These are phyloP conservation scores for Arabis hirsuta DNA, from an alignment of 345 rosid species.

Conservation along the genomic window DNA sequence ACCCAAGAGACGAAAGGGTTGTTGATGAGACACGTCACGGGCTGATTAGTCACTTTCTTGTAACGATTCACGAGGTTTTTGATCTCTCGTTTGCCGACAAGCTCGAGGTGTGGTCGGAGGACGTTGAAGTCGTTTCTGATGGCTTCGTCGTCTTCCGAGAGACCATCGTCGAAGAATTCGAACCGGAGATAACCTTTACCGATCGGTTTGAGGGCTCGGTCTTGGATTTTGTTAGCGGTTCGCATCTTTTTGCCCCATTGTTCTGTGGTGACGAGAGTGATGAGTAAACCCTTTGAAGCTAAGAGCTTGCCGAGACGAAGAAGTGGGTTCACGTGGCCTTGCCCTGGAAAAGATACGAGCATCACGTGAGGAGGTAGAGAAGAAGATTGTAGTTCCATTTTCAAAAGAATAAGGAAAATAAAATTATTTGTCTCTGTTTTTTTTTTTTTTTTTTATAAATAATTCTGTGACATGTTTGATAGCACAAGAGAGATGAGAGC, in stretches of 20 bases:
- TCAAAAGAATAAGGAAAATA: background rate
- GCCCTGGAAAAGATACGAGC: conserved; percentile 79
- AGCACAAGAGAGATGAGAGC: background rate
- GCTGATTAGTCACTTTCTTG: conserved; percentile 56
- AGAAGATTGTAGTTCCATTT: conserved; percentile 48
- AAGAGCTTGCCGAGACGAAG: conserved; percentile 78
- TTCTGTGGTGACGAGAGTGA: conserved; percentile 66
- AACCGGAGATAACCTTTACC: conserved; percentile 72
- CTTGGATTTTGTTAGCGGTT: conserved; percentile 50
- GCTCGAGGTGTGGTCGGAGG: conserved; percentile 57
- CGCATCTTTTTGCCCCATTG: conserved; percentile 60
- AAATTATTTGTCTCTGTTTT: background rate
- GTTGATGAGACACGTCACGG: conserved; percentile 77
- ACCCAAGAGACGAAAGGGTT: conserved; percentile 93
- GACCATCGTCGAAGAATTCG: conserved; percentile 75
- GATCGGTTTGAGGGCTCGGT: conserved; percentile 52
- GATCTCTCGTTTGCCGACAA: conserved; percentile 51
- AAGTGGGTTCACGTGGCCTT: conserved; percentile 85
- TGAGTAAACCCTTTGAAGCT: conserved; percentile 77
- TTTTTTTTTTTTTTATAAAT: background rate
- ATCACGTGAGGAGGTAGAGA: conserved; percentile 63
- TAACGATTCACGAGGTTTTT: conserved; percentile 52
- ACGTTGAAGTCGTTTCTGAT: conserved; percentile 42
- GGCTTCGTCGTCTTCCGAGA: conserved; percentile 57
- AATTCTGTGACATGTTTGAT: conserved; percentile 11